Base-by-base conservation (phyloP, 345 rosid species). In the Schrenkiella parvula region DNA sequence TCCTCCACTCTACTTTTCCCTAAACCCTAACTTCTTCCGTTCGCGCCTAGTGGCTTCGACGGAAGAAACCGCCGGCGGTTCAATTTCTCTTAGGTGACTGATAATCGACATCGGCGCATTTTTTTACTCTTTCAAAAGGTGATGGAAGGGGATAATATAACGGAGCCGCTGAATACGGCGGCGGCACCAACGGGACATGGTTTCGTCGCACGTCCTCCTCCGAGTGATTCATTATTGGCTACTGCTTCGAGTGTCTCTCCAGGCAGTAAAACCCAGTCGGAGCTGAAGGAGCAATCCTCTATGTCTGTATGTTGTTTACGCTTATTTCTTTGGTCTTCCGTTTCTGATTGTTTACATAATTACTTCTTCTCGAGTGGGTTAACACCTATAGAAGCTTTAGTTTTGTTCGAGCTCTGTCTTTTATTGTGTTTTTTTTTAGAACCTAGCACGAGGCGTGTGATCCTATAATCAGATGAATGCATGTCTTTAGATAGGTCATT, bases 261-360 rank as follows among this genome's bases (percentile, higher is more conserved):
- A 21, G 29, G 43, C 18, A 51, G 38, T 53, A 35, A 59, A 39
- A 43, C 54, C 43, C 76, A 75, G 13, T 15, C 62, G 54, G 67
- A 65, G 32, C 68, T 46, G 29, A 64, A 55, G 23, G 68, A 71
- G 34, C 70, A 65, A 66, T 26, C 55, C 65, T 71, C 76, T 57
- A 75, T 64, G 79, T 28, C 70, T 79, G 82, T 75, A 79, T 28
- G 82, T 65, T 64, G 10, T 42, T 52, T 25, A 41, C 25, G 3
- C 70, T 75, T 15, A 39, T 51, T 22, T 7, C 37, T 65, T 38
- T 15, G 14, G 10, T 66, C 44, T 39, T 64, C 5, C 34, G 11
- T 32, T 74, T 67, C 68, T 23, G 8, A 18, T 60, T 21, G 29
- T 47, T 47, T 72, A 14, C 62, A 47, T 54, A 13, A 26, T 39